Evolutionary conservation across 2,329 filamentous ascomycete species (phyloP).

Genomic region (Simplicillium sp.): DNA sequence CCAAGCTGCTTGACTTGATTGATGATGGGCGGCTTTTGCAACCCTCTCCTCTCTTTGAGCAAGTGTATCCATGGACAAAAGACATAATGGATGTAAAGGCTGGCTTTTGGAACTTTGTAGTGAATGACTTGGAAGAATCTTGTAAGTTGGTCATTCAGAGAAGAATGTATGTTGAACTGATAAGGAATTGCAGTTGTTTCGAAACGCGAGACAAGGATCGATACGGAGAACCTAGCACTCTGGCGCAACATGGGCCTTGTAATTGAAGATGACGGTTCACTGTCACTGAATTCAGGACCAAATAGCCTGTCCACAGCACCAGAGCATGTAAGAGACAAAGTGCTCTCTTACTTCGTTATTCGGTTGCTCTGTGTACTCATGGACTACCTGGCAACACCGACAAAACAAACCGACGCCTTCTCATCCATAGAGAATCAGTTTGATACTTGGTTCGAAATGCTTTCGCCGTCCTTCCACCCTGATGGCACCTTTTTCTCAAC

Average conservation of each 20-base stretch:
- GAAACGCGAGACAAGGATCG: background rate
- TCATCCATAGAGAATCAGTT: background rate
- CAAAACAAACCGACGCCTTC: background rate
- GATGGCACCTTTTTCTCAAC: background rate
- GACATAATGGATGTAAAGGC: background rate
- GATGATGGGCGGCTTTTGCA: background rate
- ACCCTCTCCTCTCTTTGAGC: background rate
- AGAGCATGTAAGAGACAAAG: background rate
- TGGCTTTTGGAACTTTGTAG: background rate
- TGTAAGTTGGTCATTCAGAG: background rate
- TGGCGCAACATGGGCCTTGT: background rate
- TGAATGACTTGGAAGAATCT: background rate
- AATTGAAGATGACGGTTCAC: background rate
- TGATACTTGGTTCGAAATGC: background rate
- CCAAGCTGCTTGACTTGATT: background rate
- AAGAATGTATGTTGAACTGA: too few relatives aligned
- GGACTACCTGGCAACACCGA: background rate
- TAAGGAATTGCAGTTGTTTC: background rate
- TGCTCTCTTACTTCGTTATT: background rate
- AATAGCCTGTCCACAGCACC: background rate
- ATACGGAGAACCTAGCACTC: background rate
- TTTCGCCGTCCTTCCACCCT: background rate
- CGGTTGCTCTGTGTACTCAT: background rate
- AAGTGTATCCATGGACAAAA: background rate
- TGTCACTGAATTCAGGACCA: background rate